Evolutionary conservation across 1,284 basidiomycete species (phyloP), one percentile per base, ranked within the genome.

Genomic region (Fomitopsis pinicola): DNA sequence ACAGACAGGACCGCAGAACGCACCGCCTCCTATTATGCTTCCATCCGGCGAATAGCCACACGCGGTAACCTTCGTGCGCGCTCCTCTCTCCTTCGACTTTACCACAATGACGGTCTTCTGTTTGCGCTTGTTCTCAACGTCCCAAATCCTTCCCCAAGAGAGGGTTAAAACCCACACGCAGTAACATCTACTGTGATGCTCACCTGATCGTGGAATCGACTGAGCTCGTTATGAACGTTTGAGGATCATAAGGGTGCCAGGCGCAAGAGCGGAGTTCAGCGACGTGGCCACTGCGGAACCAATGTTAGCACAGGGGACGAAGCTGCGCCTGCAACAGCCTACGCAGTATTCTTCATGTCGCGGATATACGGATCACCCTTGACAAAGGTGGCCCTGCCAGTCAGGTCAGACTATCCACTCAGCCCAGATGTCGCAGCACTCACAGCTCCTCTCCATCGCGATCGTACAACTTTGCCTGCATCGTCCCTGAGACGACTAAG

Each of bases 311-410:
- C 40, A 42, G 52, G 14, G 36, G 55, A 53, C 8, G 36, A 33
- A 22, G 56, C 19, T 42, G 17, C 58, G 12, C 63, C 28, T 33
- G 17, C 44, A 45, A 38, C 50, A 45, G 12, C 94, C 86, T 82
- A 62, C 73, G 71, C 64, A 33, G 97, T 99, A 71, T 98, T 90
- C 75, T 95, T 94, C 94, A 99, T 97, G 76, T 99, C 97, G 59
- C 97, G 88, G 69, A 99, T 92, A 73, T 98, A 99, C 64, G 92
- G 93, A 76, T 99, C 97, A 40, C 97, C 97, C 77, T 98, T 97
- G 73, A 93, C 82, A 73, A 87, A 97, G 66, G 91, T 91, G 63
- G 88, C 87, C 73, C 93, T 95, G 73, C 58, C 63, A 71, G 77
- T 80, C 76, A 80, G 77, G 77, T 82, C 72, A 80, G 78, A 73